Conservation (phyloP, 2,329 filamentous ascomycete species). For the Whalleya microplaca region DNA sequence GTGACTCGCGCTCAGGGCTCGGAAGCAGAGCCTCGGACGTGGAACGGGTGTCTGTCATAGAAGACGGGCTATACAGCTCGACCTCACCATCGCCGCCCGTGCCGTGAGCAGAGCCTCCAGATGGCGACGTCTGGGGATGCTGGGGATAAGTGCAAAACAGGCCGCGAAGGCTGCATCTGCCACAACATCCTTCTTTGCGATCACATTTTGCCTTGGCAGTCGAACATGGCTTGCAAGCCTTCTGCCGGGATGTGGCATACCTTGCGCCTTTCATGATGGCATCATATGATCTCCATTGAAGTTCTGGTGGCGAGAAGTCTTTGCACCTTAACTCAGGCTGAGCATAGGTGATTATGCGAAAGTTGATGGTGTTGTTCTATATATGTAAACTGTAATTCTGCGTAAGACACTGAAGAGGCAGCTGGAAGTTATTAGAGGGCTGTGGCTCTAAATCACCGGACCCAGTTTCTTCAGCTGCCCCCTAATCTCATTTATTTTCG, state of each 20-base stretch:
- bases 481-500: too few species aligned
- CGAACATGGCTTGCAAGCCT: slow-evolving; percentile 44
- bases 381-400: too few species aligned
- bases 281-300: background rate
- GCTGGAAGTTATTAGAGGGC: too few species aligned
- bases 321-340: background rate
- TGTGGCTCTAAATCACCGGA: too few species aligned
- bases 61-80: slow-evolving; percentile 2
- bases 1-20: slow-evolving; percentile 1
- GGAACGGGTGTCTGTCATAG: slow-evolving; percentile 2
- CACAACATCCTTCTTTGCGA: slow-evolving; percentile 37
- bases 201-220: slow-evolving; percentile 46
- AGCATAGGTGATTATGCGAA: background rate
- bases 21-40: background rate
- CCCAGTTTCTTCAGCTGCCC: too few species aligned
- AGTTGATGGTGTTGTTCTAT: background rate
- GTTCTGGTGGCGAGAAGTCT: background rate
- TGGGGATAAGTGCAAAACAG: slow-evolving; percentile 38
- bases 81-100: background rate
- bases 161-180: slow-evolving; percentile 37
- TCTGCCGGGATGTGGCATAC: slow-evolving; percentile 45
- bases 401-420: too few species aligned
- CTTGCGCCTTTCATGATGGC: slow-evolving; percentile 31
- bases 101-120: slow-evolving; percentile 1
- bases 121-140: slow-evolving; percentile 28